Evolutionary conservation across 768 basidiomycete species (phyloP), one percentile per base, ranked within the genome.

Genomic region (Suillus subaureus): DNA sequence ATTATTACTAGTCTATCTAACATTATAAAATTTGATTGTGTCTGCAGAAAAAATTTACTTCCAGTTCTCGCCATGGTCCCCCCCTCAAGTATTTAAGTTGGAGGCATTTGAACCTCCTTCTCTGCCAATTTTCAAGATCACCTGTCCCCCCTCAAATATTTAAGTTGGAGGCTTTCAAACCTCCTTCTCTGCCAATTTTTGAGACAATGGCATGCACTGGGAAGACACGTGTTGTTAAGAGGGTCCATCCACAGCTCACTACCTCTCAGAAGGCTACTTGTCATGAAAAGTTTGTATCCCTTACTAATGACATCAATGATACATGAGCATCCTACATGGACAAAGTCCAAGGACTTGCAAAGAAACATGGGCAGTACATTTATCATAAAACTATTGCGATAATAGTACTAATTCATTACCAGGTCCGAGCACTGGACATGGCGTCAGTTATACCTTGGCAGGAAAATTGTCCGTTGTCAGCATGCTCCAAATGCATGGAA

Each of bases 251-350:
- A 12, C 47, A 47, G 47, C 47, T 47, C 23, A 47, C 47, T 47
- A 47, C 47, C 47, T 4, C 11, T 47, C 47, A 47, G 47, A 47
- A 47, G 47, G 9, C 47, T 23, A 23, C 47, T 47, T 12, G 3
- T 47, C 12, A 5, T 47, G n/a, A 47, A 47, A 47, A 47, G 47
- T 47, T 47, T 47, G 47, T 47, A 47, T 47, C 47, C n/a, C 47
- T 47, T 47, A 47, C 47, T 47, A 47, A 47, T 13, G n/a, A 57
- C 55, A 57, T 57, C 55, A 39, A 57, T 33, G 33, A 33, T 18
- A 39, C 55, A 33, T 18, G 15, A 39, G 23, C 31, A 39, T 18
- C 55, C 8, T 57, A 57, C 26, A 31, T 57, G 55, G 31, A 57
- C 8, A 13, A 57, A 57, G 55, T 39, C 55, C 31, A 31, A 31